Evolutionary conservation across 1,284 basidiomycete genomes (phyloP), one percentile per base, ranked within the genome.

Genomic region (Apiotrichum sp.): DNA sequence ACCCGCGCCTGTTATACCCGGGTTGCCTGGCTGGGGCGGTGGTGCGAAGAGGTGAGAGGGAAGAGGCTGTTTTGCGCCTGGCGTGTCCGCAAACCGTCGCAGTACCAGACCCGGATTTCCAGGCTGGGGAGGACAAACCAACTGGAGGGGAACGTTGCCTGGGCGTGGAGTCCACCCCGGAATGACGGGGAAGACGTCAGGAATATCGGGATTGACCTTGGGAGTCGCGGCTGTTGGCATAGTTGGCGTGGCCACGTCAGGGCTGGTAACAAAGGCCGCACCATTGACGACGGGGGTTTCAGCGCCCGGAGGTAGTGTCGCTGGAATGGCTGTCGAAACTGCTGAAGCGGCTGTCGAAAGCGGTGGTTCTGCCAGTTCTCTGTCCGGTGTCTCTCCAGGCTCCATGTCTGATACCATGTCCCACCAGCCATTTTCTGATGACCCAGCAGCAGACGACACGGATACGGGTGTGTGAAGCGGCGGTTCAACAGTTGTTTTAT

Each of bases 331-430:
- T 4, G 33, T 7, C 3, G 45, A 11, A 6, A 47, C 22, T 22
- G 22, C 22, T 22, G 53, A 40, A 32, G 33, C 5, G 14, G 11
- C 9, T 4, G 33, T 7, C 3, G 45, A 11, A 6, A 47, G 45
- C 5, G 47, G 47, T 22, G 47, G 38, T 7, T 48, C 47, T 3
- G 47, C 16, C 6, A 16, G 2, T 10, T 38, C 47, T 4, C 13
- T 39, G 4, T 10, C 35, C 9, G 31, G 46, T 31, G 46, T 11
- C 22, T 10, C 13, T 62, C 57, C 42, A 7, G 40, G n/a, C 14
- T 41, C 56, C 9, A 69, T 62, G 6, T 66, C 67, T 1, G 68
- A 70, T 6, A 72, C 63, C 3, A 72, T 62, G 60, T 72, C 68
- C 68, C 68, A 70, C 68, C 68, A 69, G 1, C 68, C 70, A 6